These are phyloP conservation scores for Ophiostoma tasmaniense DNA, from an alignment of 2,329 filamentous ascomycete genomes.

Conservation along the genomic window DNA sequence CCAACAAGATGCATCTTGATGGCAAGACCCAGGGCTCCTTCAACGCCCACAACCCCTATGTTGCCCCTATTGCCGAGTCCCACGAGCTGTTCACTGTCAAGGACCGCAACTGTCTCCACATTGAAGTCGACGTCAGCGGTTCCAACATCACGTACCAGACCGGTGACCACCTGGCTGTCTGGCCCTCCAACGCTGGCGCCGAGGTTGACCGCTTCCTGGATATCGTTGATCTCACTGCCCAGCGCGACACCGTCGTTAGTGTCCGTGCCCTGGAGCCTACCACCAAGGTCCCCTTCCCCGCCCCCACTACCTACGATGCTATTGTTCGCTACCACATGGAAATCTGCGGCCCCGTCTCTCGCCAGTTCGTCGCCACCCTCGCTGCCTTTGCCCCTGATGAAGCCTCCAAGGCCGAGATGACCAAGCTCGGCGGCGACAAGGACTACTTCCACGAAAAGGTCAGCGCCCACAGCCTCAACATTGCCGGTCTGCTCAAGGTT, in stretches of 20 bases:
- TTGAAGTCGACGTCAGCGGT: slow-evolving; percentile 85
- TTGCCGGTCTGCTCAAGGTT: slow-evolving; percentile 71
- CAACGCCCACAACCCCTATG: slow-evolving; percentile 94
- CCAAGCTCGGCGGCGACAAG: slow-evolving; percentile 82
- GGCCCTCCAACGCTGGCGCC: slow-evolving; percentile 89
- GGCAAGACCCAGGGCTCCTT: slow-evolving; percentile 76
- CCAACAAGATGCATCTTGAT: slow-evolving; percentile 91
- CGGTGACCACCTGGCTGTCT: slow-evolving; percentile 92
- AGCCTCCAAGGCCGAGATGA: slow-evolving; percentile 74
- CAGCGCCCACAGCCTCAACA: slow-evolving; percentile 73
- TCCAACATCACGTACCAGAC: slow-evolving; percentile 92
- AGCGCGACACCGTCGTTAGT: slow-evolving; percentile 72
- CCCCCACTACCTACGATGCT: slow-evolving; percentile 91
- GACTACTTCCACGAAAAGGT: slow-evolving; percentile 90
- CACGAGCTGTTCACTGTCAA: slow-evolving; percentile 81
- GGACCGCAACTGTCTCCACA: slow-evolving; percentile 89
- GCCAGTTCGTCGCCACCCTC: slow-evolving; percentile 83
- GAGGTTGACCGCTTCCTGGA: slow-evolving; percentile 87
- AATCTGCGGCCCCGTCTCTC: slow-evolving; percentile 88
- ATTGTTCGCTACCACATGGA: slow-evolving; percentile 94
- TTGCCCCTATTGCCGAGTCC: slow-evolving; percentile 89
- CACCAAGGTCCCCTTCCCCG: slow-evolving; percentile 94
- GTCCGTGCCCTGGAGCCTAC: slow-evolving; percentile 91
- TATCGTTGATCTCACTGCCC: slow-evolving; percentile 64
- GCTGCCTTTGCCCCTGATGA: slow-evolving; percentile 86